Percentiles rank a stretch among this genome's conserved stretches.
phyloP scores from a whole-genome alignment of 306 rosid species.

The Astragalus glycyphyllos region DNA sequence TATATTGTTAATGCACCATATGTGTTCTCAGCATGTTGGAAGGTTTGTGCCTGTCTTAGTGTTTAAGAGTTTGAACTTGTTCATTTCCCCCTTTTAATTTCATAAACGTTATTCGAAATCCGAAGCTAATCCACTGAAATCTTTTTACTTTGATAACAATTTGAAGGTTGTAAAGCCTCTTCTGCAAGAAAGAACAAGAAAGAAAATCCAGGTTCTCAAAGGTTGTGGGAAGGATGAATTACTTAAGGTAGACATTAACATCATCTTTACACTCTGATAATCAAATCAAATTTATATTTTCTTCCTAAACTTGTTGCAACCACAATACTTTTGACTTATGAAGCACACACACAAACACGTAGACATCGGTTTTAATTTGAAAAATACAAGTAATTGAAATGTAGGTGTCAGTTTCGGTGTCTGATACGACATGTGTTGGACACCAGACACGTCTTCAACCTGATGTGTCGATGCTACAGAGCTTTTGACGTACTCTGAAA shows the following conservation, averaged over 20 bases:
- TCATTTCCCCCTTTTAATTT: conserved; percentile 4
- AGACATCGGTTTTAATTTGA: no score
- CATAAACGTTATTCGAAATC: conserved; percentile 5
- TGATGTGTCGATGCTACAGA: no score
- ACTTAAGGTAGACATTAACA: conserved; percentile 59
- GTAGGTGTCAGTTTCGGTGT: no score
- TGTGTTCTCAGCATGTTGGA: conserved; percentile 98
- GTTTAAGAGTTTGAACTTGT: conserved; percentile 14
- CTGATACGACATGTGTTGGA: no score
- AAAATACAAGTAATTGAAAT: no score
- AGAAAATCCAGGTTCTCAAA: conserved; percentile 82
- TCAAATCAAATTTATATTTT: background rate
- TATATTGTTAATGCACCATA: conserved; percentile 86
- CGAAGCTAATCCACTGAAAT: conserved; percentile 27
- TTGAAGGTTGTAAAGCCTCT: conserved; percentile 93
- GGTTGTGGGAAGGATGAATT: conserved; percentile 93
- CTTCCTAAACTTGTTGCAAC: conserved; percentile 16
- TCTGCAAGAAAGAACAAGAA: conserved; percentile 94
- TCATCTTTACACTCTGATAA: background rate
- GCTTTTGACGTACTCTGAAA: background rate
- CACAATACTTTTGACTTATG: background rate
- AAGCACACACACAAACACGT: no score
- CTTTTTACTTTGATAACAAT: conserved; percentile 15
- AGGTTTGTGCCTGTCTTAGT: conserved; percentile 59
- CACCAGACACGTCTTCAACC: no score